Conservation (phyloP, 2,329 filamentous ascomycete species). For the Diaporthe citri region DNA sequence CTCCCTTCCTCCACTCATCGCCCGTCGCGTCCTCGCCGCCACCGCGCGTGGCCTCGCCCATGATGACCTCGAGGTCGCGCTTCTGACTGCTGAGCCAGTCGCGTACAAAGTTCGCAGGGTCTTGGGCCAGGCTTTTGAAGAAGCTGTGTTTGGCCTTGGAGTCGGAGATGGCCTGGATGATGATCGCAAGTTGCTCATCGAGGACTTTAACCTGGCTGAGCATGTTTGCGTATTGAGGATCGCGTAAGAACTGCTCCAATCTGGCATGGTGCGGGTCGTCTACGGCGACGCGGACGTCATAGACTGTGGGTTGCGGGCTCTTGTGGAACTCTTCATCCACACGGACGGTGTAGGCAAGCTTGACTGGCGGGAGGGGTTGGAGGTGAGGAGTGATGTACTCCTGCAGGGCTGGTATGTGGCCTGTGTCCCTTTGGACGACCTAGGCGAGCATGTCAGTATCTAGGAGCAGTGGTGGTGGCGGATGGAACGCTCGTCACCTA, state of each 20-base stretch:
- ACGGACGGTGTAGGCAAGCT: constrained; percentile 91
- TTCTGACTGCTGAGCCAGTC: constrained; percentile 94
- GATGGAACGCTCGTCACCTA: constrained; percentile 56
- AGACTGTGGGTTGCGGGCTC: constrained; percentile 82
- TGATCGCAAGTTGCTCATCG: constrained; percentile 87
- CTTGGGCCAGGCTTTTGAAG: constrained; percentile 80
- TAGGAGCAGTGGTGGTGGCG: background rate
- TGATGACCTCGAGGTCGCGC: constrained; percentile 87
- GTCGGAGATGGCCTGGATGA: constrained; percentile 85
- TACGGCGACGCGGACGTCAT: constrained; percentile 87
- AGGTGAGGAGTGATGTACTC: constrained; percentile 86
- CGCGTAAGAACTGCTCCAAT: constrained; percentile 74
- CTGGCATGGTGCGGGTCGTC: constrained; percentile 83
- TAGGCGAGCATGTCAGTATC: constrained; percentile 51
- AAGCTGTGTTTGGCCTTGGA: constrained; percentile 94
- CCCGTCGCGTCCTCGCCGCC: constrained; percentile 66
- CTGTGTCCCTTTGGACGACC: constrained; percentile 80
- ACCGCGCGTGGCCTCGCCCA: constrained; percentile 82
- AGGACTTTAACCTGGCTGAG: constrained; percentile 81
- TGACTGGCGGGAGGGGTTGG: constrained; percentile 82
- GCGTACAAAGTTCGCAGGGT: constrained; percentile 86
- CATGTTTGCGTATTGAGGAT: constrained; percentile 76
- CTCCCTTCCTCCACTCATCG: constrained; percentile 78
- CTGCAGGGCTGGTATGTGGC: constrained; percentile 88
- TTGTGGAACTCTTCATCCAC: constrained; percentile 88